Base-by-base conservation (phyloP, 2,329 filamentous ascomycete species). In the Venturia pyrina region DNA sequence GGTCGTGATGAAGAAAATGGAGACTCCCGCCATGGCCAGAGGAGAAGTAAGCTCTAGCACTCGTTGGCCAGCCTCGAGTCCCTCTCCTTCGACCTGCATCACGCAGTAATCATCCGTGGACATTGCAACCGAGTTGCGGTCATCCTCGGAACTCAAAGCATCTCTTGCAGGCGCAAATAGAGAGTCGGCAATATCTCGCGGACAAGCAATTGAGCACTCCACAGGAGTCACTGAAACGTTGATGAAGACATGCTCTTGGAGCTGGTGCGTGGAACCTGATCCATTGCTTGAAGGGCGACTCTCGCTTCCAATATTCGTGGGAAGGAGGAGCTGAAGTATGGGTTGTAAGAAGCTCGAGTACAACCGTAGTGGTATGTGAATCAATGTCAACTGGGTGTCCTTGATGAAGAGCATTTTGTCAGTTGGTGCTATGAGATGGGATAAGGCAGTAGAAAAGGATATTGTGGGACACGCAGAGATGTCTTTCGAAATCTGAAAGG, bases 1-100 rank as follows among this genome's bases (percentile, higher is more conserved):
- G 41, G 92, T 97, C 3, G 93, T 97, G 75, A 97, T 96, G 83
- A 98, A 98, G 81, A 98, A 97, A 73, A 99, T 96, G 64, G 93
- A 90, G 83, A 98, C 95, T 71, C 91, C 91, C 62, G 93, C 93
- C 74, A 97, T 83, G 37, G 95, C 93, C 41, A 98, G 82, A 5
- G 93, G 95, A 64, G 88, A 93, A 8, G 93, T 97, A 68, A 99
- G 78, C 73, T 98, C 93, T 71, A 97, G 85, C 7, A 99, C 93
- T 66, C 93, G 86, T 71, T 93, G 91, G 7, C 92, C 93, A 11
- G 93, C 93, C 74, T 97, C 93, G 71, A 96, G 87, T 8, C 93
- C 92, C 70, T 93, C 89, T 69, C 90, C 92, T 68, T 91, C 91
- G 67, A 99, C 91, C 68, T 92, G 91, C 75, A 98, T 90, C 43